Percentiles rank a stretch among this genome's conserved stretches.
phyloP scores from a whole-genome alignment of 768 basidiomycete species.

The Phylloporus scabripes region DNA sequence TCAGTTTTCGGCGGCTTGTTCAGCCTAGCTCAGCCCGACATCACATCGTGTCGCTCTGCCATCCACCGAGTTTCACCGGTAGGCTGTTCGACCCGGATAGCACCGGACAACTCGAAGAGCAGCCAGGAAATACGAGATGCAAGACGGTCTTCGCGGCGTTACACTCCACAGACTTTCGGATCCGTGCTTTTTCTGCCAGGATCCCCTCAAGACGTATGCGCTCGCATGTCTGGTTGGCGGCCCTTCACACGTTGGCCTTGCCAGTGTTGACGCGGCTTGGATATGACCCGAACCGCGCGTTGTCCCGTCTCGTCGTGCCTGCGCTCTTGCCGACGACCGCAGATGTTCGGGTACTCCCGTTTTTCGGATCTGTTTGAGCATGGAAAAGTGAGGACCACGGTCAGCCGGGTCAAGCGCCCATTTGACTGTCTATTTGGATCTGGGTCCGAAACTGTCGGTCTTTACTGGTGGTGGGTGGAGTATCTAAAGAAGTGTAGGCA shows the following conservation, averaged over 20 bases:
- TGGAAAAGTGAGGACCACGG: not conserved
- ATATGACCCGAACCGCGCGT: slow-evolving; percentile 5
- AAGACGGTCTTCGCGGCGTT: not conserved
- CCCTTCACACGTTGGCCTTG: slow-evolving; percentile 3
- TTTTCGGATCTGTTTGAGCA: slow-evolving; percentile 4
- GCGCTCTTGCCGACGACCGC: slow-evolving; percentile 2
- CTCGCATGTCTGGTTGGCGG: slow-evolving; percentile 14
- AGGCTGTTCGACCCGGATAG: not conserved
- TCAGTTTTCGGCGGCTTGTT: slow-evolving; percentile 15
- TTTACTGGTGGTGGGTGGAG: slow-evolving; percentile 13
- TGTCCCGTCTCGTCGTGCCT: slow-evolving; percentile 5
- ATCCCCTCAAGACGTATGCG: slow-evolving; percentile 8
- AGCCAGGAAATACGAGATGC: slow-evolving; percentile 16
- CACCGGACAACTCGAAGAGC: slow-evolving; percentile 4
- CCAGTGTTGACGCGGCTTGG: not conserved
- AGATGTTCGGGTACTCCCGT: not conserved
- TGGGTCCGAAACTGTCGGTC: not conserved
- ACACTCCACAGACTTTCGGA: slow-evolving; percentile 4
- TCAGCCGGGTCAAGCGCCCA: slow-evolving; percentile 2
- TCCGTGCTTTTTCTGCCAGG: not conserved
- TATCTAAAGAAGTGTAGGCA: slow-evolving; percentile 12
- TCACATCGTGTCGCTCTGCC: slow-evolving; percentile 8
- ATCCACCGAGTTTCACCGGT: not conserved
- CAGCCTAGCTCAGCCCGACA: not conserved
- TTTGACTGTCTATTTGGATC: no score